Percentiles rank a stretch among this genome's conserved stretches.
Evolutionary conservation across 352 stramenopile species (phyloP).

Genomic region (Pythium phragmitis): DNA sequence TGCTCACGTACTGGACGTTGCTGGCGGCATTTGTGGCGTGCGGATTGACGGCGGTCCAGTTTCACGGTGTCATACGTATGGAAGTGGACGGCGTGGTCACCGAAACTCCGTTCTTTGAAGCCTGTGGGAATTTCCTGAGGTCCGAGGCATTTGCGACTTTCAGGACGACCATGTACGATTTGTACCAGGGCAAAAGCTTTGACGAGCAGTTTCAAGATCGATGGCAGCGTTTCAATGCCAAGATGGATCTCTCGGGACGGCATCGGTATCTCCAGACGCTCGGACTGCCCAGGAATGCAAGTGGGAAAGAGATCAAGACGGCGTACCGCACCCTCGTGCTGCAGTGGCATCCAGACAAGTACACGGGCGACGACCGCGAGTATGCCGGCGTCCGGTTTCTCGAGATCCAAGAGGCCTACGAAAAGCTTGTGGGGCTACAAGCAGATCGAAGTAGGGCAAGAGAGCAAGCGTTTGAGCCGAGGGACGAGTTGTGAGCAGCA

Average conservation of each 20-base stretch:
- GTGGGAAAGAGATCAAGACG: constrained; percentile 19
- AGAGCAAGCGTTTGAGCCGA: too few species aligned
- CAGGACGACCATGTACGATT: constrained; percentile 6
- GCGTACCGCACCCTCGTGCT: constrained; percentile 27
- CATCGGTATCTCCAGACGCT: constrained; percentile 24
- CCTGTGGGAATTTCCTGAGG: constrained; percentile 13
- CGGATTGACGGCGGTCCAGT: constrained; percentile 3
- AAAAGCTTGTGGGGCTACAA: constrained; percentile 20
- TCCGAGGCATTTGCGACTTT: constrained; percentile 17
- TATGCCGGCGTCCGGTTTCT: constrained; percentile 25
- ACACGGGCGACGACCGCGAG: constrained; percentile 18
- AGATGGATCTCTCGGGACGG: constrained; percentile 26
- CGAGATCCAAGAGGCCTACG: constrained; percentile 30
- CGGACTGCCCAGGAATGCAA: constrained; percentile 9
- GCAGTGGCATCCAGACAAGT: constrained; percentile 32
- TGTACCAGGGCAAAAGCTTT: constrained; percentile 11
- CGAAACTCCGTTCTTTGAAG: constrained; percentile 14
- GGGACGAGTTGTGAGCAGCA: too few species aligned
- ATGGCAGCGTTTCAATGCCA: constrained; percentile 19
- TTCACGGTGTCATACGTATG: constrained; percentile 13
- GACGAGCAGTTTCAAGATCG: constrained; percentile 19
- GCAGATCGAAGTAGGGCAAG: background rate
- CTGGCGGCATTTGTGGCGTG: background rate
- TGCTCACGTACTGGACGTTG: constrained; percentile 17
- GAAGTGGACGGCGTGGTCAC: constrained; percentile 13